Conservation (phyloP, 2,329 filamentous ascomycete genomes). For the Pseudogymnoascus sp. region DNA sequence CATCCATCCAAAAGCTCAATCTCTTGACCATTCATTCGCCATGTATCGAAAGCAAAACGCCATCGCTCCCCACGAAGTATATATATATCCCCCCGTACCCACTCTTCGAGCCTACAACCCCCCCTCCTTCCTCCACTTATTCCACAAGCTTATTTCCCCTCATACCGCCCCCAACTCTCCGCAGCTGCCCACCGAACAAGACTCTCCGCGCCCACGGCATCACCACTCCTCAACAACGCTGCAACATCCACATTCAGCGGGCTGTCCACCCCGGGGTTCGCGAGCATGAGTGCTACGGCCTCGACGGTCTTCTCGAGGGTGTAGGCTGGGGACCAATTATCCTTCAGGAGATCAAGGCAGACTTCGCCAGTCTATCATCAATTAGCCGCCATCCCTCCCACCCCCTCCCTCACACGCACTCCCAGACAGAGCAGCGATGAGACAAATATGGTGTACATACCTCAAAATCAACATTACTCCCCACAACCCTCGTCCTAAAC, state of each 20-base stretch:
- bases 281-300: constrained; percentile 64
- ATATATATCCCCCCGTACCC: background rate
- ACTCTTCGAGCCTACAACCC: background rate
- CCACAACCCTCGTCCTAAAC: constrained; percentile 80
- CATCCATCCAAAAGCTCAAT: background rate
- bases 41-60: constrained; percentile 7
- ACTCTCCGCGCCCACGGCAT: constrained; percentile 59
- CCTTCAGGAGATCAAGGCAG: constrained; percentile 78
- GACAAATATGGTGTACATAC: constrained; percentile 18
- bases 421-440: no score
- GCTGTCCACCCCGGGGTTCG: constrained; percentile 63
- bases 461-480: constrained; percentile 69
- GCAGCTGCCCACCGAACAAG: constrained; percentile 67
- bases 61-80: constrained; percentile 1
- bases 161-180: constrained; percentile 41
- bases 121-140: background rate
- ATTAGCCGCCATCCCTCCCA: background rate
- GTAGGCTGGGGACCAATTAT: constrained; percentile 80
- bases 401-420: background rate
- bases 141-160: constrained; percentile 26
- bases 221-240: constrained; percentile 61
- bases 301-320: constrained; percentile 70
- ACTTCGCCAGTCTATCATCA: constrained; percentile 69
- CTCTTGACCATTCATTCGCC: background rate
- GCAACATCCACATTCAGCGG: constrained; percentile 77